Conservation (phyloP, 2,329 filamentous ascomycete genomes). For the Colletotrichum sp. region DNA sequence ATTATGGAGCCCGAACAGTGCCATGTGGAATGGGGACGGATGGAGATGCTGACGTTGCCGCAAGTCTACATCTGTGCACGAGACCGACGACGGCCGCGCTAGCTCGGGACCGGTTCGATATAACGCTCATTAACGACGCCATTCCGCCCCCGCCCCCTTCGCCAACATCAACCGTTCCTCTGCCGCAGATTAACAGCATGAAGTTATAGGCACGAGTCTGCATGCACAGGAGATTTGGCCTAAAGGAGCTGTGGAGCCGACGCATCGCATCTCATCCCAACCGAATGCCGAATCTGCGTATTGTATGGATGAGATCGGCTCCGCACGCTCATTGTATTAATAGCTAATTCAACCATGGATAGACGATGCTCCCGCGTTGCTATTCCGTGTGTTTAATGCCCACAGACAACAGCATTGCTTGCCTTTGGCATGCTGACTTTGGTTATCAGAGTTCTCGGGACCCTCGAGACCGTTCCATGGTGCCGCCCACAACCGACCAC, state of each 20-base stretch:
- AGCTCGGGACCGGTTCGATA: neutral
- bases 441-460: neutral
- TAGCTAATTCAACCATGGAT: constrained; percentile 3
- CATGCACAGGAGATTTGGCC: neutral
- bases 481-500: neutral
- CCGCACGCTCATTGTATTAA: constrained; percentile 7
- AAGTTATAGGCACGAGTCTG: neutral
- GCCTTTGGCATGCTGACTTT: neutral
- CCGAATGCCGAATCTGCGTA: constrained; percentile 20
- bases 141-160: neutral
- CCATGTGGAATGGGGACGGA: neutral
- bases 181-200: neutral
- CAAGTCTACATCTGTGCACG: neutral
- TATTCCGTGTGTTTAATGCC: neutral
- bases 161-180: neutral
- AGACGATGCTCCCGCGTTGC: neutral
- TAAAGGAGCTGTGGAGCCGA: constrained; percentile 18
- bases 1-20: neutral
- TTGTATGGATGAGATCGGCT: constrained; percentile 8
- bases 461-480: neutral
- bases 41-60: constrained; percentile 1
- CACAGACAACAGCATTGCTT: neutral
- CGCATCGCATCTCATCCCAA: constrained; percentile 10
- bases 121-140: neutral
- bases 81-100: neutral